A percentile compares a stretch with the other conserved stretches of the same genome.
These are phyloP conservation scores for Stachybotrys chlorohalonatus DNA, from an alignment of 2,329 filamentous ascomycete genomes.

Conservation along the genomic window DNA sequence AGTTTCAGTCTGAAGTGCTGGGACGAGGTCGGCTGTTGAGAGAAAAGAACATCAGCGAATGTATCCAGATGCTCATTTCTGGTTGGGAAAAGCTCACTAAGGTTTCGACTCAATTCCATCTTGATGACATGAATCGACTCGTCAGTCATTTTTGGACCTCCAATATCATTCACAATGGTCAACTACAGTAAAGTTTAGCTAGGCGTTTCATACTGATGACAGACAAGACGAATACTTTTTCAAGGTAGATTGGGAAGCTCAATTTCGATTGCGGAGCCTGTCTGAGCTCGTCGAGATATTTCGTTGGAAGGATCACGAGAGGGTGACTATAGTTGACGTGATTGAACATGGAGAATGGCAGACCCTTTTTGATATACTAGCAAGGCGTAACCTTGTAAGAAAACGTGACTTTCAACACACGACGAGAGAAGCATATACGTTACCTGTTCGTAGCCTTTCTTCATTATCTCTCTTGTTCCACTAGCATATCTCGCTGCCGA, in stretches of 20 bases:
- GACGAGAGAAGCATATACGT: neutral
- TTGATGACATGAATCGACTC: neutral
- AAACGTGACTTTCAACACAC: neutral
- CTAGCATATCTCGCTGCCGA: neutral
- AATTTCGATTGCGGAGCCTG: neutral
- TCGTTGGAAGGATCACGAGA: neutral
- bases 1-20: neutral
- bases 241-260: neutral
- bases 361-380: neutral
- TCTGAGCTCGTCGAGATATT: neutral
- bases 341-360: neutral
- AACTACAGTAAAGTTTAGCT: neutral
- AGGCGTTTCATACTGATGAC: neutral
- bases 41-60: neutral
- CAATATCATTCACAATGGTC: neutral
- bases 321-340: neutral
- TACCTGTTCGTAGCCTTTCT: neutral
- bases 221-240: neutral
- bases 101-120: neutral
- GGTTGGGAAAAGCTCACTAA: neutral
- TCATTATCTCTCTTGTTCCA: neutral
- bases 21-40: neutral
- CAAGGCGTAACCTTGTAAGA: neutral
- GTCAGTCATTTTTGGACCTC: neutral
- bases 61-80: neutral